A percentile compares a stretch with the other conserved stretches of the same genome.
phyloP scores from a whole-genome alignment of 352 stramenopile species.

The Globisporangium abappressorium region DNA sequence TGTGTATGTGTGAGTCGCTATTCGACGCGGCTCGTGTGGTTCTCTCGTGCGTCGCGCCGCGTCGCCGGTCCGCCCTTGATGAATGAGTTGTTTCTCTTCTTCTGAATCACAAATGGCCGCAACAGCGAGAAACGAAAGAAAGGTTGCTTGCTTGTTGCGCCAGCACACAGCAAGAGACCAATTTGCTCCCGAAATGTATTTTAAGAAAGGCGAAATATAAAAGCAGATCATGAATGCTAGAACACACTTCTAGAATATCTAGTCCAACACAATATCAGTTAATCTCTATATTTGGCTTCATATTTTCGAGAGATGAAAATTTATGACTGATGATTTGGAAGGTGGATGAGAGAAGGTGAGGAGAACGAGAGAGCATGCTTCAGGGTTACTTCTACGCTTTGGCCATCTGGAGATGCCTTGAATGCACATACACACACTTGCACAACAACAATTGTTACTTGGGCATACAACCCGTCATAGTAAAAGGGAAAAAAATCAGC shows the following conservation, averaged over 20 bases:
- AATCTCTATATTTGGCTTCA: no score
- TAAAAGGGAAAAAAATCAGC: not conserved
- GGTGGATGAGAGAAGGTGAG: not conserved
- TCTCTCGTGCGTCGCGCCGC: not conserved
- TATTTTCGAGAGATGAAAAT: no score
- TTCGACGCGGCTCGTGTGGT: not conserved
- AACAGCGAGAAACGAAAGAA: constrained; percentile 1
- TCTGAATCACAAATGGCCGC: not conserved
- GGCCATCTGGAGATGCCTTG: not conserved
- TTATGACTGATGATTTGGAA: no score
- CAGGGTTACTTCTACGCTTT: not conserved
- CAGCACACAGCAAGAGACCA: not conserved
- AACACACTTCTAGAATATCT: no score
- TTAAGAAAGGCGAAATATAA: no score
- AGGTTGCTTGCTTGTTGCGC: not conserved
- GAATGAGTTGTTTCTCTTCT: constrained; percentile 1
- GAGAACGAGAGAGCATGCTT: not conserved
- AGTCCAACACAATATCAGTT: no score
- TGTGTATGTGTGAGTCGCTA: not conserved
- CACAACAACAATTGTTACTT: not conserved
- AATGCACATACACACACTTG: not conserved
- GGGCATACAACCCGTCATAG: not conserved
- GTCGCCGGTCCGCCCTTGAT: not conserved
- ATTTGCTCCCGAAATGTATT: not conserved
- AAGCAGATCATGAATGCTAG: no score